Conservation (phyloP, 805 yeast genomes). For the Cyberlindnera xishuangbannaensis region DNA sequence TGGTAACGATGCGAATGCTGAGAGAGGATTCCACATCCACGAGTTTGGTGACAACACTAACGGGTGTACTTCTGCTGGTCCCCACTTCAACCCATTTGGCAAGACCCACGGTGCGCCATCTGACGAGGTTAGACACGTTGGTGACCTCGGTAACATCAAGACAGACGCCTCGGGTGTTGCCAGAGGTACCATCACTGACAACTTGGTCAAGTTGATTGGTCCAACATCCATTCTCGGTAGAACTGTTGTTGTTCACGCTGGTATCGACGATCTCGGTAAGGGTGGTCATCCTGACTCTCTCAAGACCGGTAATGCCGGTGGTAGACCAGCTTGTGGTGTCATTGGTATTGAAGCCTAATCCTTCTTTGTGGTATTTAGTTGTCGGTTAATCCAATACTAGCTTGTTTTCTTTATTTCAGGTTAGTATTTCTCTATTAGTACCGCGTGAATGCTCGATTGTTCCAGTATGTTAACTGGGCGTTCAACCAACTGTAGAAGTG, state of each 20-base stretch:
- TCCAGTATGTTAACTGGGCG: too few relatives aligned
- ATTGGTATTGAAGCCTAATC: constrained; percentile 48
- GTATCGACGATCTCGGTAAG: constrained; percentile 90
- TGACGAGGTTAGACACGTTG: constrained; percentile 78
- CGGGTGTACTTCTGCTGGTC: constrained; percentile 98
- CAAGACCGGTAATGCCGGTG: constrained; percentile 97
- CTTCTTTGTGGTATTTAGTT: too few relatives aligned
- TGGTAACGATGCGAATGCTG: constrained; percentile 84
- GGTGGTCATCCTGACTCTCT: constrained; percentile 88
- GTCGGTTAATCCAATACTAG: too few relatives aligned
- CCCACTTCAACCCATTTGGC: constrained; percentile 90
- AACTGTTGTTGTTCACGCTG: constrained; percentile 91
- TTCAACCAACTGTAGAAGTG: too few relatives aligned
- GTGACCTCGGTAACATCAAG: constrained; percentile 92
- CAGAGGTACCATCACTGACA: constrained; percentile 81
- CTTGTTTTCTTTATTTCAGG: too few relatives aligned
- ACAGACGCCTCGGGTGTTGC: constrained; percentile 89
- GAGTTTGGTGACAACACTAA: constrained; percentile 98
- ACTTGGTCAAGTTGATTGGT: constrained; percentile 75
- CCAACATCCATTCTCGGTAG: constrained; percentile 87
- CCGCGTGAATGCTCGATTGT: too few relatives aligned
- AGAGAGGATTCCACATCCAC: constrained; percentile 97
- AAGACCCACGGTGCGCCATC: constrained; percentile 91
- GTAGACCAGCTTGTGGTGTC: constrained; percentile 98
- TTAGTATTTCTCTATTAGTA: too few relatives aligned